A percentile compares a stretch with the other conserved stretches of the same genome.
These are phyloP conservation scores for Hypoxylon intermedium DNA, from an alignment of 495 filamentous ascomycete genomes.

Conservation along the genomic window DNA sequence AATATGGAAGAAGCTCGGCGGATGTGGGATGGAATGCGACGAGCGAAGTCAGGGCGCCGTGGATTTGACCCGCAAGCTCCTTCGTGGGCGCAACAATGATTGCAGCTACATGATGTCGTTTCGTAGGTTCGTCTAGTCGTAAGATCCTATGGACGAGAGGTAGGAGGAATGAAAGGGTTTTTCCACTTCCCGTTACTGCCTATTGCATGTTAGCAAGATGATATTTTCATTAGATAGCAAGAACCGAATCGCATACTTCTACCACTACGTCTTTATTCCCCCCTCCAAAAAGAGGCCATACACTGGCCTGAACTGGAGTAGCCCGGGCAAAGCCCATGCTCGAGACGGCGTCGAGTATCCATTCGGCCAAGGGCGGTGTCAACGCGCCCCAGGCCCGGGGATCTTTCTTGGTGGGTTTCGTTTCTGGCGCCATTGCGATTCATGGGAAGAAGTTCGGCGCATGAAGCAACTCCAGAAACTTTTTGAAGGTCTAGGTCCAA, in stretches of 20 bases:
- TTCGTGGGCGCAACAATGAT: constrained; percentile 93
- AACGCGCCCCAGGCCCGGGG: constrained; percentile 80
- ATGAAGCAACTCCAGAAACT: constrained; percentile 13
- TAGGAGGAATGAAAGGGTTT: constrained; percentile 90
- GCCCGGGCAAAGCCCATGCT: constrained; percentile 86
- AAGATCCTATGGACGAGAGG: constrained; percentile 87
- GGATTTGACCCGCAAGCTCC: constrained; percentile 90
- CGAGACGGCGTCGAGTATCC: constrained; percentile 83
- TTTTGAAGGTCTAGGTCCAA: constrained; percentile 4
- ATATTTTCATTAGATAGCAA: not conserved
- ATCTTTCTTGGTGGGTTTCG: constrained; percentile 47
- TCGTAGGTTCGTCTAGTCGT: constrained; percentile 71
- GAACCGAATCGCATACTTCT: constrained; percentile 56
- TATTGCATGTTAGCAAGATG: constrained; percentile 23
- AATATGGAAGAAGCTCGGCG: constrained; percentile 61
- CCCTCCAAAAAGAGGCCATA: constrained; percentile 81
- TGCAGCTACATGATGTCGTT: constrained; percentile 85
- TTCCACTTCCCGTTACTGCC: constrained; percentile 95
- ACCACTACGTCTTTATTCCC: constrained; percentile 97
- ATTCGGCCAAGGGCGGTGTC: constrained; percentile 80
- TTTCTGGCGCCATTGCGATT: constrained; percentile 47
- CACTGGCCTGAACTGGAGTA: constrained; percentile 90
- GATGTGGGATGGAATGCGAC: constrained; percentile 84
- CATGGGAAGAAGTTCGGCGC: not conserved
- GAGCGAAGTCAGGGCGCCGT: constrained; percentile 77